A percentile compares a stretch with the other conserved stretches of the same genome.
Conservation (phyloP, 305 asterid species). For the Fraxinus xanthoxyloides region DNA sequence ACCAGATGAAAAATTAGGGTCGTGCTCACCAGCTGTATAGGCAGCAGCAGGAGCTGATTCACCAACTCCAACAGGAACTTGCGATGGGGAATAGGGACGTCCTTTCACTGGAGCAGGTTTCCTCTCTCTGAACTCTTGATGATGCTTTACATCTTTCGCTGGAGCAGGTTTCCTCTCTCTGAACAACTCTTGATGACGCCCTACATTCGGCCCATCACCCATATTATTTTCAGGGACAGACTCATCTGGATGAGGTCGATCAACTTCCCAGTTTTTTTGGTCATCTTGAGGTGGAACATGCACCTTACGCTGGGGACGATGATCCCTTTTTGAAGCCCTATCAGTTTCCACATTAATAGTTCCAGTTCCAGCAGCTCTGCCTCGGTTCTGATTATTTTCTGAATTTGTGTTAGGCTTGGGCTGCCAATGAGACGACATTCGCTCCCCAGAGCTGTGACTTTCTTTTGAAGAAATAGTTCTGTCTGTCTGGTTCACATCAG, state of each 20-base stretch:
- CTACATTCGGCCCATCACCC: constrained; percentile 32
- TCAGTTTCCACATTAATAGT: constrained; percentile 35
- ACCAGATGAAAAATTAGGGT: constrained; percentile 41
- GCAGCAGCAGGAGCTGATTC: constrained; percentile 35
- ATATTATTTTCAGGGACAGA: constrained; percentile 37
- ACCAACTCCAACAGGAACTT: constrained; percentile 39
- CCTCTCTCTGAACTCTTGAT: constrained; percentile 46
- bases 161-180: neutral
- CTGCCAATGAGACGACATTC: constrained; percentile 74
- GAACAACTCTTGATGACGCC: constrained; percentile 23
- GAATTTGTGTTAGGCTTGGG: constrained; percentile 58
- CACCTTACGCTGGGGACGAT: constrained; percentile 38
- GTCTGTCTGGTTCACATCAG: constrained; percentile 44
- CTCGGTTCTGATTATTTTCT: constrained; percentile 42
- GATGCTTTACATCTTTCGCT: neutral
- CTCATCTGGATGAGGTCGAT: constrained; percentile 21
- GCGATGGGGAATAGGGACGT: constrained; percentile 52
- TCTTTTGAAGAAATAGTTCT: constrained; percentile 45
- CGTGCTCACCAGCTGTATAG: constrained; percentile 38
- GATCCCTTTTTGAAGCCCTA: constrained; percentile 43
- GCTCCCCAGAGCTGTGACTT: constrained; percentile 49
- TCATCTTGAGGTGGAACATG: constrained; percentile 25
- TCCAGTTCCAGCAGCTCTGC: constrained; percentile 35
- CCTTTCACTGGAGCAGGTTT: constrained; percentile 43
- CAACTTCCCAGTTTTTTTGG: constrained; percentile 23